These are phyloP conservation scores for Boletus bicolor DNA, from an alignment of 768 basidiomycete genomes.

Conservation along the genomic window DNA sequence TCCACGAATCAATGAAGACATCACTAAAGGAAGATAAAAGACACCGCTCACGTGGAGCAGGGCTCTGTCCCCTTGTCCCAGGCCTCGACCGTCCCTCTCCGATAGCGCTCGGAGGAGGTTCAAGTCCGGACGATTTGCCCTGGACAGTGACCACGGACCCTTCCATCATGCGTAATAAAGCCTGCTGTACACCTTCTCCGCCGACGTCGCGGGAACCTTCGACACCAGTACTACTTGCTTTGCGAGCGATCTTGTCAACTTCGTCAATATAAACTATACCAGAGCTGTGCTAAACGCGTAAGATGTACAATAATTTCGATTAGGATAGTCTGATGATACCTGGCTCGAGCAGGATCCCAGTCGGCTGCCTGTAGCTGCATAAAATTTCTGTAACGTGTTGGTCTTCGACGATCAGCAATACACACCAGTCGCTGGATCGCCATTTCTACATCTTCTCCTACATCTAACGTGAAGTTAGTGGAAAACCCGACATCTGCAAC, in stretches of 20 bases:
- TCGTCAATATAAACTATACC: slow-evolving; percentile 98
- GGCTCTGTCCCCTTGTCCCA: slow-evolving; percentile 47
- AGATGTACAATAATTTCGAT: background rate
- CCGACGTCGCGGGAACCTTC: slow-evolving; percentile 85
- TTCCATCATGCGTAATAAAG: slow-evolving; percentile 91
- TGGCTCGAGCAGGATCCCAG: slow-evolving; percentile 83
- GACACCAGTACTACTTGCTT: slow-evolving; percentile 45
- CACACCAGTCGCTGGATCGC: slow-evolving; percentile 79
- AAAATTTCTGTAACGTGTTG: background rate
- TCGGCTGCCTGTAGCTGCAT: slow-evolving; percentile 82
- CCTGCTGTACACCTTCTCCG: slow-evolving; percentile 95
- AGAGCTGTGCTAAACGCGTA: slow-evolving; percentile 46
- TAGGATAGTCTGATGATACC: slow-evolving; percentile 40
- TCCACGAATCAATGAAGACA: slow-evolving; percentile 3
- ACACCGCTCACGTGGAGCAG: slow-evolving; percentile 22
- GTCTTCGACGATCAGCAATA: background rate
- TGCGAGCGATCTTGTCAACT: slow-evolving; percentile 87
- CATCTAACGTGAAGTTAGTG: slow-evolving; percentile 49
- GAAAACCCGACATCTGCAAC: background rate
- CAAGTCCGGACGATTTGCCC: slow-evolving; percentile 56
- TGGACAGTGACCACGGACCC: slow-evolving; percentile 83
- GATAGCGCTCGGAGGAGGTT: slow-evolving; percentile 42
- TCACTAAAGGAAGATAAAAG: background rate
- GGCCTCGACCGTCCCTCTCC: slow-evolving; percentile 47
- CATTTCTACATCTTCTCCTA: slow-evolving; percentile 96